Evolutionary conservation across 2,329 filamentous ascomycete genomes (phyloP), one percentile per base, ranked within the genome.

Genomic region (Neobulgaria alba): DNA sequence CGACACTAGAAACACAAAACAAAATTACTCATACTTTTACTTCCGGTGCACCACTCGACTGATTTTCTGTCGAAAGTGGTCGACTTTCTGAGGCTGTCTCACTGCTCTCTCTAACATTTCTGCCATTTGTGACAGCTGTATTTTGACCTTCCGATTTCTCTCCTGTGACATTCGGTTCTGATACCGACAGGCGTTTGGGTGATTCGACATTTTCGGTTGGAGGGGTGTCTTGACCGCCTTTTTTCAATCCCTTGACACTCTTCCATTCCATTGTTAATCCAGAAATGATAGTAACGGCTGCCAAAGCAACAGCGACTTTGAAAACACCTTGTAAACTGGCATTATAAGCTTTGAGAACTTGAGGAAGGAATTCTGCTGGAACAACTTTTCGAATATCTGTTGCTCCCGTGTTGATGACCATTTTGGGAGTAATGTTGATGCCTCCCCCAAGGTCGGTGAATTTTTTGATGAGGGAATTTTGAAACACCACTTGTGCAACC

Each of bases 271-370:
- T 67, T 10, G 66, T 63, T 10, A 67, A 48, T 0, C 67, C 63
- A 1, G 69, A 71, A n/a, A 76, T 23, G 5, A 55, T 45, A 1
- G 3, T 70, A 7, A 79, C 41, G 5, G 64, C 64, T 0, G 69
- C 66, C 53, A 79, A 62, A 2, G 67, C 75, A 3, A 72, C 62
- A 2, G 64, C 63, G 4, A 77, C 71, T 48, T 75, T 73, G 52
- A 74, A 78, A 0, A 67, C 67, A 44, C 69, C 59, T 4, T 63
- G 67, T 17, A 80, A 52, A 0, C 73, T 68, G 5, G 55, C 45
- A 51, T 78, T 79, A 58, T 80, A 80, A 0, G 69, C 72, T 0
- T 51, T 29, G n/a, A 75, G 59, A 15, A 79, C 71, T 0, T 58
- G 58, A 2, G 49, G 41, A 1, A 77, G 51, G 46, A 61, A 65